Evolutionary conservation across 768 basidiomycete genomes (phyloP).

Genomic region (Tephrocybe rancida): DNA sequence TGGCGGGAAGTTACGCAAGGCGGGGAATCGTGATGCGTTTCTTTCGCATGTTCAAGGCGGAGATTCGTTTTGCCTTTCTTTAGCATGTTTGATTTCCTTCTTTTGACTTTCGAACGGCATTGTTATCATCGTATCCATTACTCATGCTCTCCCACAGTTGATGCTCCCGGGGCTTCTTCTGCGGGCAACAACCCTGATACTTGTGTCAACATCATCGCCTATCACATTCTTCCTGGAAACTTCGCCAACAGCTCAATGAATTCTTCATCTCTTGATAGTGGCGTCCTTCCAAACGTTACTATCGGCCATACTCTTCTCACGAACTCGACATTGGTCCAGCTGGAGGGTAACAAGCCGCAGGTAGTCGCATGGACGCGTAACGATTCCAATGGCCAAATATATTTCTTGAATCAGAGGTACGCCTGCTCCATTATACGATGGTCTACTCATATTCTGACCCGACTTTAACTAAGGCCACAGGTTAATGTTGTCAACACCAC

Average conservation of each 20-base stretch:
- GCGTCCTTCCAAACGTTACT: conserved; percentile 56
- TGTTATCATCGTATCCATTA: too few species aligned
- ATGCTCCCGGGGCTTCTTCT: conserved; percentile 4
- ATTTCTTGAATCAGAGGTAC: conserved; percentile 53
- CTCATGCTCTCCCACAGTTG: conserved; percentile 8
- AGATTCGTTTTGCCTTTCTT: too few species aligned
- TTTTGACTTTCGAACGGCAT: too few species aligned
- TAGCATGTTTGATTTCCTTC: too few species aligned
- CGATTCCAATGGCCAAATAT: conserved; percentile 37
- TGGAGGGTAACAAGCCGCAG: conserved; percentile 62
- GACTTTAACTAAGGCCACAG: conserved; percentile 9
- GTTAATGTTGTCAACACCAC: conserved; percentile 39
- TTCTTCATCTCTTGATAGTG: conserved; percentile 32
- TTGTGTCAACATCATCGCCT: conserved; percentile 19
- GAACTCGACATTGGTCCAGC: conserved; percentile 43
- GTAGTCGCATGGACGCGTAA: conserved; percentile 51
- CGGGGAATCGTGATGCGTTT: neutral
- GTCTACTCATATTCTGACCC: neutral
- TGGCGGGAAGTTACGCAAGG: neutral
- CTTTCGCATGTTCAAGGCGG: neutral
- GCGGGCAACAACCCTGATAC: conserved; percentile 2
- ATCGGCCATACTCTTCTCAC: conserved; percentile 67
- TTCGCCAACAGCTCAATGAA: conserved; percentile 16
- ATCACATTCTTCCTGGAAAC: conserved; percentile 22
- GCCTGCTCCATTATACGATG: conserved; percentile 6